Conservation (phyloP, 78 protist species). For the Tieghemostelium lacteum region DNA sequence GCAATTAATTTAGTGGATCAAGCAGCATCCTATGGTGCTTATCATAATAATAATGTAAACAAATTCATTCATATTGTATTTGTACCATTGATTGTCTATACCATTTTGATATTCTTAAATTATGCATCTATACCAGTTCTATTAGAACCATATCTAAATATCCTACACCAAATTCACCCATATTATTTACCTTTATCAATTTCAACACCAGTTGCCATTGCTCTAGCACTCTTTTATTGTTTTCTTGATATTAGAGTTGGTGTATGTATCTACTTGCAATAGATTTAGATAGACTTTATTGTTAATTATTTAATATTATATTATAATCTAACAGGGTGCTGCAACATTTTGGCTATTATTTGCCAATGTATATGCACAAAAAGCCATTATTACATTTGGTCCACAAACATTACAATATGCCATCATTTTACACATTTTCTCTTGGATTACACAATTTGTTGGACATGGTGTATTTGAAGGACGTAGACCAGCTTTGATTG, state of each 20-base stretch:
- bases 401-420: not conserved
- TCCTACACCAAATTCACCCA: not conserved
- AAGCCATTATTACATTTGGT: not conserved
- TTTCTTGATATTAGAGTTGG: constrained; percentile 53
- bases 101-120: constrained; percentile 19
- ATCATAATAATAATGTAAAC: constrained; percentile 50
- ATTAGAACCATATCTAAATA: not conserved
- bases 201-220: constrained; percentile 48
- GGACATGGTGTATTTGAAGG: constrained; percentile 66
- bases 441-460: constrained; percentile 53
- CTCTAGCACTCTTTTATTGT: constrained; percentile 26
- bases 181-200: constrained; percentile 17
- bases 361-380: constrained; percentile 44
- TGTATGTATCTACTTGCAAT: constrained; percentile 39
- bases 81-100: constrained; percentile 53
- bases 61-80: constrained; percentile 63
- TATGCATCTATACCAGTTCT: not conserved
- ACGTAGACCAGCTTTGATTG: constrained; percentile 56
- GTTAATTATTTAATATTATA: too few species aligned
- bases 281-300: too few species aligned
- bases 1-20: constrained; percentile 52
- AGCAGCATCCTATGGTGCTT: constrained; percentile 53
- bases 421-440: constrained; percentile 16
- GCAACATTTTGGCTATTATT: constrained; percentile 30
- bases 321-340: too few species aligned